Percentiles rank a stretch among this genome's conserved stretches.
Evolutionary conservation across 169 alveolate species (phyloP).

Genomic region (Plasmodium malariae): DNA sequence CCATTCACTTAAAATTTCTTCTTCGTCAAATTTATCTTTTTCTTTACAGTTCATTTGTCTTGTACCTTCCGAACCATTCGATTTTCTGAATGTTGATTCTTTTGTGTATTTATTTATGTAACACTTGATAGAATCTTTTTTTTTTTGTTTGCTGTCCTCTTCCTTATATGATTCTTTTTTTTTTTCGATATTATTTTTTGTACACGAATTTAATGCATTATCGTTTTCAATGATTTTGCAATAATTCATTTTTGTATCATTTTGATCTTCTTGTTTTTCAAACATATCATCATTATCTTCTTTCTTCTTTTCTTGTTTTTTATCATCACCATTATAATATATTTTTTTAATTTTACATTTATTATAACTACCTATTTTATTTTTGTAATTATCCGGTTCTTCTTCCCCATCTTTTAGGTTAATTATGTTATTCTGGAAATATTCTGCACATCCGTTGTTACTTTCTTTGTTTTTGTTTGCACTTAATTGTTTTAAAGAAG

Average conservation of each 20-base stretch:
- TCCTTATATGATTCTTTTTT: conserved; percentile 1
- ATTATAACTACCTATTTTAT: neutral
- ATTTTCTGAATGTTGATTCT: conserved; percentile 12
- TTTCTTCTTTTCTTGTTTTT: neutral
- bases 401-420: neutral
- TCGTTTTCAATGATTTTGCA: conserved; percentile 14
- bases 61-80: conserved; percentile 15
- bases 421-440: neutral
- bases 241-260: conserved; percentile 8
- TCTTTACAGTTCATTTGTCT: conserved; percentile 12
- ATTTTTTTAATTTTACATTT: conserved; percentile 28
- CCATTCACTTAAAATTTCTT: conserved; percentile 33
- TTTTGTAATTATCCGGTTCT: conserved; percentile 1
- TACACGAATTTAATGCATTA: neutral
- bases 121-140: conserved; percentile 1
- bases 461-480: neutral
- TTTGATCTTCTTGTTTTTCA: neutral
- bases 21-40: conserved; percentile 15
- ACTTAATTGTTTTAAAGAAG: neutral
- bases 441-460: neutral
- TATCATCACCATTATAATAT: neutral
- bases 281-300: neutral
- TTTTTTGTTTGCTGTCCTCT: neutral
- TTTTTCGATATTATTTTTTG: conserved; percentile 4
- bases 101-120: neutral